Evolutionary conservation across 352 stramenopile species (phyloP).

Genomic region (Phytopythium kandeliae): DNA sequence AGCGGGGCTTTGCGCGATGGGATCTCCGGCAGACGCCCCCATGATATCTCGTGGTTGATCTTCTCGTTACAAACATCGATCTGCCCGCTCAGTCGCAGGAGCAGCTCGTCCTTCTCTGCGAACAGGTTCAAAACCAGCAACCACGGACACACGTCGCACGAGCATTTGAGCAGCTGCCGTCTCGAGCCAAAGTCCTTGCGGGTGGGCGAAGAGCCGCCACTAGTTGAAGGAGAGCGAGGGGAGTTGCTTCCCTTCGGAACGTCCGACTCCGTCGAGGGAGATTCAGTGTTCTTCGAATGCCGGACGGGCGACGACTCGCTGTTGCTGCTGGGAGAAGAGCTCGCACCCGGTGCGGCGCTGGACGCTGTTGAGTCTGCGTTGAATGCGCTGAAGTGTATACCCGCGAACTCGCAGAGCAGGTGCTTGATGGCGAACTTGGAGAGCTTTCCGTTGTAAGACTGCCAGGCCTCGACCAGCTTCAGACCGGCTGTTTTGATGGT

Average conservation of each 20-base stretch:
- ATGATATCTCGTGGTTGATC: conserved; percentile 67
- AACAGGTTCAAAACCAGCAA: conserved; percentile 68
- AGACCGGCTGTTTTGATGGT: conserved; percentile 16
- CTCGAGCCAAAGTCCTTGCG: conserved; percentile 20
- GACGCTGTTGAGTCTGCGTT: background rate
- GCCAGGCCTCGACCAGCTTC: conserved; percentile 57
- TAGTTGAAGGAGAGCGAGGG: conserved; percentile 4
- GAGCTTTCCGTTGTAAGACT: conserved; percentile 46
- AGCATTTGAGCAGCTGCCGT: conserved; percentile 57
- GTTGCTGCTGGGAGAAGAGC: background rate
- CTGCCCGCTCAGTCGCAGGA: conserved; percentile 63
- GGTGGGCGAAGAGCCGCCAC: conserved; percentile 12
- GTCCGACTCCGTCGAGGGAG: background rate
- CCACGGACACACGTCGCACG: conserved; percentile 69
- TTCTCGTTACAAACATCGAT: conserved; percentile 71
- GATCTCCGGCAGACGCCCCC: conserved; percentile 63
- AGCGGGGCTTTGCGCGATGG: conserved; percentile 51
- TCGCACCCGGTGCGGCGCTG: background rate
- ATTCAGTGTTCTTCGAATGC: conserved; percentile 1
- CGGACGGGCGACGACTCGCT: background rate
- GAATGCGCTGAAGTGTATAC: conserved; percentile 56
- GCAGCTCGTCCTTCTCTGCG: conserved; percentile 59
- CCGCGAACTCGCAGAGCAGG: conserved; percentile 55
- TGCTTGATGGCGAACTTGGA: conserved; percentile 42
- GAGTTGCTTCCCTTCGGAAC: background rate